Base-by-base conservation (phyloP, 179 eudicot genomes). In the Drosera spatulata region DNA sequence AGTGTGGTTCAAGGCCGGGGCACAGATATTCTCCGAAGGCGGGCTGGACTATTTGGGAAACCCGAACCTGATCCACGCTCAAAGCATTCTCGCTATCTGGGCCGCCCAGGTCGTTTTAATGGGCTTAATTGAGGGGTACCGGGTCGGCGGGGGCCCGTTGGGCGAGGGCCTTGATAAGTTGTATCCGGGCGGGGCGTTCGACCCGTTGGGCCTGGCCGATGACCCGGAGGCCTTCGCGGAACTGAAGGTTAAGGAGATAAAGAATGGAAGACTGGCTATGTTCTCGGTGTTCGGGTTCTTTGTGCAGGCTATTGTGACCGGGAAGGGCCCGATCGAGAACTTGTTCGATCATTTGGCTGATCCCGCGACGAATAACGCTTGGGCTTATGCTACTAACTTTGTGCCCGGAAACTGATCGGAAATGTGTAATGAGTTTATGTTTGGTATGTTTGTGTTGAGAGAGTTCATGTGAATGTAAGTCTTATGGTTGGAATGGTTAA, bases 111-210 rank as follows among this genome's bases (percentile, higher is more conserved):
- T 67, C 4, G 65, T 67, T 39, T 60, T 67, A 7, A 68, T 68
- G 72, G 71, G 71, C 41, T 50, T 68, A 2, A 39, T 68, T 11
- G 71, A 68, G 42, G 71, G 71, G 3, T 68, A 68, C 71, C 40
- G 71, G 11, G 66, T 68, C 9, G 65, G 62, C 33, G 72, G 67
- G 38, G 67, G 72, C 13, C 72, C 72, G 2, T 55, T 69, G 8
- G 67, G 67, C 7, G 72, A 69, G 41, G 67, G 67, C 9, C 72
- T 69, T 2, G 72, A 69, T 52, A 51, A 57, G 12, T 11, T 69
- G 7, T 62, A 69, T 53, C 72, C 72, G 4, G 72, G 72, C 39
- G 72, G 72, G 8, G 47, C 67, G 3, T 69, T 68, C 56, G 71
- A 69, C 59, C 72, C 72, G 6, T 58, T 69, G 11, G 72, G 72